Evolutionary conservation across 2,329 filamentous ascomycete species (phyloP), one percentile per base, ranked within the genome.

Genomic region (Colletotrichum caudatum): DNA sequence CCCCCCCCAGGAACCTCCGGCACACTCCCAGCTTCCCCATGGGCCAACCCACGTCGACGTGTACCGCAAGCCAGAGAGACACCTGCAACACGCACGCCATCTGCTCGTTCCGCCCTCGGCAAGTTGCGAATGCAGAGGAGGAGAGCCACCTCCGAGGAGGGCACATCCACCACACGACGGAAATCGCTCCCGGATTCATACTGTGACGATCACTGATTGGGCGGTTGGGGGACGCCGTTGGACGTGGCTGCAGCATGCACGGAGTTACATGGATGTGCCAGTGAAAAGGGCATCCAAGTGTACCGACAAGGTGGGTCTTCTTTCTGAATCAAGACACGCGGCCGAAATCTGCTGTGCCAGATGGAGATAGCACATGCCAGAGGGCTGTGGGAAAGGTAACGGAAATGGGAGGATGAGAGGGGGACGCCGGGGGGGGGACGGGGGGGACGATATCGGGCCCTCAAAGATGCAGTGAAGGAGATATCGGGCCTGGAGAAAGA

Each of bases 241-340:
- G 33, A 51, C 33, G 46, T 62, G 35, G 33, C 53, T 56, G 33
- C 53, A 56, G 44, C 33, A 3, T 62, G 60, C 60, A 53, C 14
- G 3, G 20, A 23, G 46, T 1, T 53, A 23, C 60, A 62, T 62
- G 33, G 14, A 51, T 18, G 20, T 16, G 35, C 35, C 26, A 29
- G 29, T 6, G 35, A 35, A 57, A 35, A n/a, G 29, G n/a, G 35
- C n/a, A 39, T 57, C 33, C 7, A 50, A 39, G 39, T 33, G 16
- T 44, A 37, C 20, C 58, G 37, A 61, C 44, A 23, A 23, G 51
- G 44, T 46, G 58, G 58, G 44, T 61, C 50, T 18, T 7, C 44
- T 41, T 50, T 29, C 59, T 62, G 12, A 26, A 62, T 62, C n/a
- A 51, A 50, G 46, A 51, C 14, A 20, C 5, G n/a, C 59, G 2